Percentiles rank a stretch among this genome's conserved stretches.
phyloP scores from a whole-genome alignment of 345 rosid species.

The Gossypium arboreum region DNA sequence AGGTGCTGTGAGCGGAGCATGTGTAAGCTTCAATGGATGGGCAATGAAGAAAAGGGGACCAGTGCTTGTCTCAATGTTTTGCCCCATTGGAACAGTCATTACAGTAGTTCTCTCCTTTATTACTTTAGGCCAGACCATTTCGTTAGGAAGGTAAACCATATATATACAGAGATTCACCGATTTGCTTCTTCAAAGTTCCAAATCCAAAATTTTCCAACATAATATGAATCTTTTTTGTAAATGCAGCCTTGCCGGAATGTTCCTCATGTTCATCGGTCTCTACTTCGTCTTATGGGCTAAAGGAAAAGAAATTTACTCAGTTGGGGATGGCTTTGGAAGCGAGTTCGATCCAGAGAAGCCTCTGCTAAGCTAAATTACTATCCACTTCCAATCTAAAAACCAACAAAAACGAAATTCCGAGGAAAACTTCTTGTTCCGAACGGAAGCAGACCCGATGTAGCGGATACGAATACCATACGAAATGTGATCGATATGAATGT shows the following conservation, averaged over 20 bases:
- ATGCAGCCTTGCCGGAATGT: conserved; percentile 81
- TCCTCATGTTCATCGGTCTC: conserved; percentile 71
- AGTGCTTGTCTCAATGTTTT: conserved; percentile 79
- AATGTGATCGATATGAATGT: conserved; percentile 3
- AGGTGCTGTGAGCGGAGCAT: conserved; percentile 62
- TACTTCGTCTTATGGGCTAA: conserved; percentile 91
- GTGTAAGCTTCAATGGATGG: conserved; percentile 89
- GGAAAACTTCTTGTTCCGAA: background rate
- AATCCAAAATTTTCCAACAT: background rate
- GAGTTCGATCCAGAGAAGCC: conserved; percentile 59
- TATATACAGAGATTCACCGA: background rate
- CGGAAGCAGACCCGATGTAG: background rate
- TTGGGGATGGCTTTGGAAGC: conserved; percentile 30
- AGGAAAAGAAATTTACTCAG: conserved; percentile 55
- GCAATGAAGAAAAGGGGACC: conserved; percentile 92
- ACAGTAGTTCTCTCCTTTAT: conserved; percentile 55
- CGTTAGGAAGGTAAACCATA: conserved; percentile 61
- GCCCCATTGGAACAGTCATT: conserved; percentile 65
- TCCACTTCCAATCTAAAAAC: background rate
- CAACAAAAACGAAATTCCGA: background rate
- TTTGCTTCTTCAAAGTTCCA: background rate
- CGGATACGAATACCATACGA: background rate
- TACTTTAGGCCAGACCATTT: conserved; percentile 56
- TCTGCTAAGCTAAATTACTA: conserved; percentile 48
- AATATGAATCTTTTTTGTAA: background rate